Conservation (phyloP, 768 basidiomycete species). For the Cystobasidium tubakii region DNA sequence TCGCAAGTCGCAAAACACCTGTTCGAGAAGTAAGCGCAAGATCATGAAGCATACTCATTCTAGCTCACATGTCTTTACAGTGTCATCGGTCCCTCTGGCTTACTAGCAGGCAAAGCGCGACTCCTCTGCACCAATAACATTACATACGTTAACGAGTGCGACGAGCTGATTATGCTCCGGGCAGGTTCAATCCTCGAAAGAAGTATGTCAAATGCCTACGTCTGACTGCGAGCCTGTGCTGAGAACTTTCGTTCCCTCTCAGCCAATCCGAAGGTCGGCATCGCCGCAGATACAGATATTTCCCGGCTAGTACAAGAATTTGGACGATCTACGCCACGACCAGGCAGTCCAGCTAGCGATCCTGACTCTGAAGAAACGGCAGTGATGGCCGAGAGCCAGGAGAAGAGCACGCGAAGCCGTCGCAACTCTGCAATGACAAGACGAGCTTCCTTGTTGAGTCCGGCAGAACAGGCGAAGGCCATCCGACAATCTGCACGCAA, state of each 20-base stretch:
- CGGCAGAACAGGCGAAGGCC: slow-evolving; percentile 41
- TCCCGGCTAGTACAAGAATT: slow-evolving; percentile 58
- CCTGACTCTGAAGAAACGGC: slow-evolving; percentile 40
- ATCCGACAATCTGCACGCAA: slow-evolving; percentile 39
- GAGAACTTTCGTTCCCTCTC: not conserved
- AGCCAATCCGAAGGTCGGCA: slow-evolving; percentile 50
- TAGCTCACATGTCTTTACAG: slow-evolving; percentile 18
- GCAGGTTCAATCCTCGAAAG: slow-evolving; percentile 51
- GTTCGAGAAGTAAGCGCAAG: slow-evolving; percentile 58
- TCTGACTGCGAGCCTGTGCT: not conserved
- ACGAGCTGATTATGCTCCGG: slow-evolving; percentile 52
- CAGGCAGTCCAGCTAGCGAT: slow-evolving; percentile 29
- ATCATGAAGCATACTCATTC: slow-evolving; percentile 50
- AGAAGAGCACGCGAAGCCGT: slow-evolving; percentile 44
- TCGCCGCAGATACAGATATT: slow-evolving; percentile 46
- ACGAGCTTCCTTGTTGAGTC: slow-evolving; percentile 47
- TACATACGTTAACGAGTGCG: slow-evolving; percentile 51
- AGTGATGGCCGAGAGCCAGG: slow-evolving; percentile 46
- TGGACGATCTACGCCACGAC: slow-evolving; percentile 50
- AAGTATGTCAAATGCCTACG: slow-evolving; percentile 53
- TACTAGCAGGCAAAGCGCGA: slow-evolving; percentile 51
- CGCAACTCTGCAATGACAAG: slow-evolving; percentile 40
- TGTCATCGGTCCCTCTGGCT: slow-evolving; percentile 45
- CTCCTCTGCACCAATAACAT: slow-evolving; percentile 53
- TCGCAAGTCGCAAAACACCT: slow-evolving; percentile 82